Evolutionary conservation across 2,329 filamentous ascomycete genomes (phyloP).

Genomic region (Zymoseptoria tritici): DNA sequence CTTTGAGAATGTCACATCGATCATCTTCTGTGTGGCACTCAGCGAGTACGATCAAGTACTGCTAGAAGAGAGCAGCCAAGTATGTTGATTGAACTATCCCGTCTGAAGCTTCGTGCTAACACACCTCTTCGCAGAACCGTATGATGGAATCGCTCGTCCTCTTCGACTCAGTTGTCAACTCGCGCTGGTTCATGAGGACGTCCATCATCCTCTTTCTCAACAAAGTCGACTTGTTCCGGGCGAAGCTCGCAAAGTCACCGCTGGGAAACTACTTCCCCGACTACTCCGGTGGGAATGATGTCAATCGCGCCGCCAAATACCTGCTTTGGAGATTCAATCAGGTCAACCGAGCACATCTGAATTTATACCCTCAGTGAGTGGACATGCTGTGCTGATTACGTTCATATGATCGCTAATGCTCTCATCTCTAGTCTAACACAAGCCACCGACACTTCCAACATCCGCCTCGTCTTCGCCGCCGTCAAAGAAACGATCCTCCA

Average conservation of each 20-base stretch:
- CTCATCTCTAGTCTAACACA: slow-evolving; percentile 68
- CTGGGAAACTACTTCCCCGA: slow-evolving; percentile 94
- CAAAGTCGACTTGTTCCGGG: slow-evolving; percentile 97
- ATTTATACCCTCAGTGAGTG: slow-evolving; percentile 92
- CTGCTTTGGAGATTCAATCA: slow-evolving; percentile 98
- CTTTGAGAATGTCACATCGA: slow-evolving; percentile 98
- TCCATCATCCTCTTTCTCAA: slow-evolving; percentile 98
- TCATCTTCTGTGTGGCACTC: slow-evolving; percentile 96
- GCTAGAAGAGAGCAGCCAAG: slow-evolving; percentile 93
- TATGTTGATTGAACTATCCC: slow-evolving; percentile 37
- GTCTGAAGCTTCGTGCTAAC: slow-evolving; percentile 6
- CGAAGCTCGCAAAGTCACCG: slow-evolving; percentile 83
- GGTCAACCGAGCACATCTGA: slow-evolving; percentile 91
- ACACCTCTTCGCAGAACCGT: slow-evolving; percentile 61
- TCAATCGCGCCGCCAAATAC: slow-evolving; percentile 97
- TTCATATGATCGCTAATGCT: background rate
- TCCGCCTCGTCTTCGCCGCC: slow-evolving; percentile 92
- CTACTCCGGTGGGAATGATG: slow-evolving; percentile 94
- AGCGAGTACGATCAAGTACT: slow-evolving; percentile 98
- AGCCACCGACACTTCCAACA: slow-evolving; percentile 97
- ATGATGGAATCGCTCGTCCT: slow-evolving; percentile 98
- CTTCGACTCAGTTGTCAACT: slow-evolving; percentile 98
- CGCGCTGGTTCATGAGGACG: slow-evolving; percentile 97
- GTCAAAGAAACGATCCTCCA: slow-evolving; percentile 99
- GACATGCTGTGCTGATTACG: background rate